phyloP scores from a whole-genome alignment of 2,329 filamentous ascomycete genomes.

The Xylariaceae sp. region DNA sequence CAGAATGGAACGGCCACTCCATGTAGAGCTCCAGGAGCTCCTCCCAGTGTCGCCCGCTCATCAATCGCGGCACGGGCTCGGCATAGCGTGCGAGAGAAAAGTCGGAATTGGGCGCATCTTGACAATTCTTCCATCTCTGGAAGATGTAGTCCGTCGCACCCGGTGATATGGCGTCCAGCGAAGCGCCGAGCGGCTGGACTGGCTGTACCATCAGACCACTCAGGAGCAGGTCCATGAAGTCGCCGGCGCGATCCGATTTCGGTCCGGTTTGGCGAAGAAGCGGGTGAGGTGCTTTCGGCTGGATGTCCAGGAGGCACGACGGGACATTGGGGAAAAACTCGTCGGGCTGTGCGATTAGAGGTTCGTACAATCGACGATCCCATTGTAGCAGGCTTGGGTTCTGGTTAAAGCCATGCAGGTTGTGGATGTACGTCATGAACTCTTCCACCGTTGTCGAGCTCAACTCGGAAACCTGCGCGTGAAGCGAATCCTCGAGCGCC shows the following conservation, averaged over 20 bases:
- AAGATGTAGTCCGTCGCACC: constrained; percentile 54
- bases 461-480: no score
- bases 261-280: constrained; percentile 44
- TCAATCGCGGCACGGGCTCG: constrained; percentile 40
- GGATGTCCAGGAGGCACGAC: constrained; percentile 60
- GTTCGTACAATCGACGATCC: constrained; percentile 68
- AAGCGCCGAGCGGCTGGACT: constrained; percentile 35
- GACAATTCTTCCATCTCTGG: constrained; percentile 43
- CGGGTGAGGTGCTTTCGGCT: constrained; percentile 51
- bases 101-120: constrained; percentile 46
- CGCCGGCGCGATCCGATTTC: constrained; percentile 38
- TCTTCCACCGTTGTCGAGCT: constrained; percentile 25
- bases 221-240: constrained; percentile 50
- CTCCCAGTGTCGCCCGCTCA: constrained; percentile 51
- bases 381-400: constrained; percentile 53
- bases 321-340: constrained; percentile 64
- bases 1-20: constrained; percentile 60
- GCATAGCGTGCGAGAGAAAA: constrained; percentile 34
- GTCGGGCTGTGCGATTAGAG: constrained; percentile 49
- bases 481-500: no score
- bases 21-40: constrained; percentile 57
- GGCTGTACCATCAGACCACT: constrained; percentile 36
- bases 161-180: constrained; percentile 51
- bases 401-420: constrained; percentile 47
- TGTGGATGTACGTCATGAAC: constrained; percentile 45